A percentile compares a stretch with the other conserved stretches of the same genome.
Evolutionary conservation across 2,329 filamentous ascomycete genomes (phyloP).

Genomic region (Onygenales sp.): DNA sequence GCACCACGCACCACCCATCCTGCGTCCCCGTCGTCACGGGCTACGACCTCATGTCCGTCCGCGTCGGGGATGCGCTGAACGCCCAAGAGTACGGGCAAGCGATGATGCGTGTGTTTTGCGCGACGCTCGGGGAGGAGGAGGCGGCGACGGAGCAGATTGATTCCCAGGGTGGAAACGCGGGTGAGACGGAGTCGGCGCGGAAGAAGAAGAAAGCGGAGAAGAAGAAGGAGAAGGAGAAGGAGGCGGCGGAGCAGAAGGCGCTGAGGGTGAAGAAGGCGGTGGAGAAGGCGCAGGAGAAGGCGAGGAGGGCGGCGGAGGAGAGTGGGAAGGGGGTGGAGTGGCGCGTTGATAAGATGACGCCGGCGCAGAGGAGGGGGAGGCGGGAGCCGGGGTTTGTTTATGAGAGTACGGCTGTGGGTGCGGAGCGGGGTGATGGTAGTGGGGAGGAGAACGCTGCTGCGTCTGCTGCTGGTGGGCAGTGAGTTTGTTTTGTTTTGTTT

Average conservation of each 20-base stretch:
- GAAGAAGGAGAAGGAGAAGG: slow-evolving; percentile 13
- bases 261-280: slow-evolving; percentile 14
- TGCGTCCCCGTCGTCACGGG: slow-evolving; percentile 47
- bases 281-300: slow-evolving; percentile 14
- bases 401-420: too few relatives aligned
- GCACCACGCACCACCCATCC: too few relatives aligned
- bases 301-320: neutral
- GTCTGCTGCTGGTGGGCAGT: too few relatives aligned
- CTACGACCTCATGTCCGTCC: slow-evolving; percentile 56
- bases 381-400: too few relatives aligned
- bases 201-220: slow-evolving; percentile 15
- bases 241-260: slow-evolving; percentile 15
- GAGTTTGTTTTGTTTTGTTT: too few relatives aligned
- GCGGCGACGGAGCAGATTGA: slow-evolving; percentile 15
- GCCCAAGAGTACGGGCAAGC: slow-evolving; percentile 50
- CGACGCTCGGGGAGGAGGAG: slow-evolving; percentile 26
- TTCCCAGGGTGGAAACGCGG: too few relatives aligned
- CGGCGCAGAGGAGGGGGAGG: too few relatives aligned
- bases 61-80: slow-evolving; percentile 48
- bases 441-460: too few relatives aligned
- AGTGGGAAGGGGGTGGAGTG: neutral
- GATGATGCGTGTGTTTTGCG: slow-evolving; percentile 43
- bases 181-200: neutral
- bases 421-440: too few relatives aligned
- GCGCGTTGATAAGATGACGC: neutral